Conservation (phyloP, 352 stramenopile species). For the Pythium guiyangense region DNA sequence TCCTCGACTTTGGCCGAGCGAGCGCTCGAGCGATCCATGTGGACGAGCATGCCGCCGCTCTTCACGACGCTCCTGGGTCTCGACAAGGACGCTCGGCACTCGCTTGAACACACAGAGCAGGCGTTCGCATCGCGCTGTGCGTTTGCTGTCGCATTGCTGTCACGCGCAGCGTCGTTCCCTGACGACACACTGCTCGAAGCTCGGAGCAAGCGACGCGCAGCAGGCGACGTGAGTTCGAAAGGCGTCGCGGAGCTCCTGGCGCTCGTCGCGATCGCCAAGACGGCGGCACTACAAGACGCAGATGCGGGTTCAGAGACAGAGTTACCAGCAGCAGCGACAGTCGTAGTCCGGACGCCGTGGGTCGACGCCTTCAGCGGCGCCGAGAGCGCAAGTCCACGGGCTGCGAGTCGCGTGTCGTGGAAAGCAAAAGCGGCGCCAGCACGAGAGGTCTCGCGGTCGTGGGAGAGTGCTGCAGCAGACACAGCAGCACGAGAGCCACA, state of each 20-base stretch:
- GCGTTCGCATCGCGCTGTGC: slow-evolving; percentile 26
- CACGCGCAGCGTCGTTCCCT: slow-evolving; percentile 43
- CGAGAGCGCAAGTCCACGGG: not conserved
- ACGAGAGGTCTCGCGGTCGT: slow-evolving; percentile 23
- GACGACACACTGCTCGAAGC: slow-evolving; percentile 5
- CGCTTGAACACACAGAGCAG: slow-evolving; percentile 1
- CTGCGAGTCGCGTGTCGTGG: slow-evolving; percentile 12
- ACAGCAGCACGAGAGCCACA: not conserved
- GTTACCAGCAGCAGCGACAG: not conserved
- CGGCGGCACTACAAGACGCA: not conserved
- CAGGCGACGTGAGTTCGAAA: slow-evolving; percentile 4
- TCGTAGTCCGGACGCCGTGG: not conserved
- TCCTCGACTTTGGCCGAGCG: slow-evolving; percentile 3
- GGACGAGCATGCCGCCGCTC: slow-evolving; percentile 33
- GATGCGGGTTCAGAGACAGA: not conserved
- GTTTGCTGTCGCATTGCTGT: slow-evolving; percentile 36
- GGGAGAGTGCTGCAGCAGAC: slow-evolving; percentile 4
- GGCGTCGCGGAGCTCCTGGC: slow-evolving; percentile 2
- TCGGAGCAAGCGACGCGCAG: not conserved
- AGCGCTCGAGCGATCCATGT: slow-evolving; percentile 24
- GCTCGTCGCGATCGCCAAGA: slow-evolving; percentile 12
- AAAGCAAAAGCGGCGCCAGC: slow-evolving; percentile 6
- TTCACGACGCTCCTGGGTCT: slow-evolving; percentile 26
- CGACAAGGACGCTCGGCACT: slow-evolving; percentile 3
- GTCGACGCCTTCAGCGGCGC: not conserved